Evolutionary conservation across 2,329 filamentous ascomycete genomes (phyloP), one percentile per base, ranked within the genome.

Genomic region (Xylaria sp.): DNA sequence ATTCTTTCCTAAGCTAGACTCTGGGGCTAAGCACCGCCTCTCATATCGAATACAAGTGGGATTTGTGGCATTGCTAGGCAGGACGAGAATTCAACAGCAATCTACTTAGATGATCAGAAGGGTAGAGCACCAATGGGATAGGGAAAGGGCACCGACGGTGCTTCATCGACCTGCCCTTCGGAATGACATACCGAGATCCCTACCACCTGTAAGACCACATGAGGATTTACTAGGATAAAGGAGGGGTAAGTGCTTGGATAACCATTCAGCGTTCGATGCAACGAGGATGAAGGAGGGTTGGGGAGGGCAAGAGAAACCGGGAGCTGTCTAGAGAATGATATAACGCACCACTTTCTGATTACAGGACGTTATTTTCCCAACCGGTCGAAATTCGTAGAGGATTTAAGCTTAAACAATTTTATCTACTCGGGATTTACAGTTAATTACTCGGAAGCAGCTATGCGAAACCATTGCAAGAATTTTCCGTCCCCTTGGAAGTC

Each of bases 221-320:
- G 56, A 37, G 3, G 28, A 20, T 6, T 15, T 15, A 18, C 10
- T 2, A 25, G 39, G 48, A 46, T 57, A n/a, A 39, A 52, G n/a
- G 60, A 60, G 59, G 65, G 59, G 59, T 48, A 28, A 37, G 28
- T 28, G 25, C 10, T 28, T 18, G 12, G 15, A 48, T 9, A 39
- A 6, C 9, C 20, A 7, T 5, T 41, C 34, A 32, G 37, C 44
- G 60, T 32, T 20, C 48, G 37, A 55, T 68, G 54, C 39, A 48
- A 63, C n/a, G 60, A 34, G 32, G 23, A 39, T 51, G 39, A 54
- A 44, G 32, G 25, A n/a, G 23, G 44, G 32, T 28, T 52, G 44
- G 59, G 15, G 28, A 50, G 20, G n/a, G 20, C 5, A 56, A n/a
- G 15, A 34, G 6, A 37, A 50, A 37, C 25, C 8, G 12, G 18